Evolutionary conservation across 2,329 filamentous ascomycete species (phyloP).

Genomic region (Chaetomiaceae sp.): DNA sequence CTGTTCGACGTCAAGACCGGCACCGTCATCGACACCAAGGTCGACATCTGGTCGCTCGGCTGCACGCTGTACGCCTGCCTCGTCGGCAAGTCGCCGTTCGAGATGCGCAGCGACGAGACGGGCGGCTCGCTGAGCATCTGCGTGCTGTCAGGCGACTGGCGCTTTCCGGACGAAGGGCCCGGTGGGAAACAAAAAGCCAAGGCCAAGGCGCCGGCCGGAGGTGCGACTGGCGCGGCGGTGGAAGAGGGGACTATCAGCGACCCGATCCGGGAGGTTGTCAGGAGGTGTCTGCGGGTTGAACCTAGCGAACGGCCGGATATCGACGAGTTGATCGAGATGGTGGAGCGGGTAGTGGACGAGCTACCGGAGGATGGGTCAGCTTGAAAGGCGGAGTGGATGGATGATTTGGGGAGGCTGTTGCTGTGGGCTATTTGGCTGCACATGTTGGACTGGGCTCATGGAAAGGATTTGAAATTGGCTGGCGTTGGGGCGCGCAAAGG

Average conservation of each 20-base stretch:
- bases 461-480: not conserved
- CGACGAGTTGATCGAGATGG: conserved; percentile 70
- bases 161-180: conserved; percentile 82
- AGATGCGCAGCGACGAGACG: conserved; percentile 91
- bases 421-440: not conserved
- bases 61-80: conserved; percentile 97
- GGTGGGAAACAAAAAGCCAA: conserved; percentile 41
- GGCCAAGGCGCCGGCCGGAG: conserved; percentile 23
- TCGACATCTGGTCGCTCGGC: conserved; percentile 95
- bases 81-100: conserved; percentile 94
- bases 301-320: conserved; percentile 82
- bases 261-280: conserved; percentile 77
- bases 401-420: too few relatives aligned
- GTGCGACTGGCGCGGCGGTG: too few relatives aligned
- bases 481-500: conserved; percentile 2
- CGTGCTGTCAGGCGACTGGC: conserved; percentile 89
- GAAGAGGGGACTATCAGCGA: conserved; percentile 62
- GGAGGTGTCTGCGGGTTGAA: conserved; percentile 80
- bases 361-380: conserved; percentile 52
- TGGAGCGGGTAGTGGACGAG: conserved; percentile 64
- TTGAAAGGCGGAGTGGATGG: conserved; percentile 2
- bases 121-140: conserved; percentile 90
- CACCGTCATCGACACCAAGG: conserved; percentile 85
- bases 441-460: not conserved
- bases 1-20: conserved; percentile 97